Base-by-base conservation (phyloP, 225 moss, liverwort and hornwort genomes). In the Pleurozium schreberi region DNA sequence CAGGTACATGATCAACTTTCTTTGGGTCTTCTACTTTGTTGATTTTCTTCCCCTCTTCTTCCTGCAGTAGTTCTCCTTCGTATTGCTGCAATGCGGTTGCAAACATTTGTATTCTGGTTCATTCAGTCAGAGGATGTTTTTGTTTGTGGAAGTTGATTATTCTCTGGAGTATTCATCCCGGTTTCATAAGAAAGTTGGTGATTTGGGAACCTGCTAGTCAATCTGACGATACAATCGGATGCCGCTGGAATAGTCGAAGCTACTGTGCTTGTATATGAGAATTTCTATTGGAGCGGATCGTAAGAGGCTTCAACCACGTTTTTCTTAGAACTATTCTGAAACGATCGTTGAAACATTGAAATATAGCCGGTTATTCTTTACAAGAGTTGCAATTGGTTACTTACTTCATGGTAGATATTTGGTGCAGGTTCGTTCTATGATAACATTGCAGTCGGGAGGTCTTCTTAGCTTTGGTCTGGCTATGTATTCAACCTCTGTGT, bases 401-500 rank as follows among this genome's bases (percentile, higher is more conserved):
- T 91, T 43, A 89, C 60, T 60, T 87, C n/a, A 63, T 88, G 53
- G 71, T 78, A 15, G 58, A 87, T 79, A 38, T 75, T 88, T 84
- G 85, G 80, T 89, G 88, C 95, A 98, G 98, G 95, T 98, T 89
- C 96, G 96, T 70, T 95, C 95, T 76, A 93, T 93, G 92, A 92
- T 98, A 70, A 96, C 90, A 87, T 90, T 97, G 85, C 87, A 90
- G 40, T 93, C 96, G 30, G 95, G 94, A 84, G 95, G 97, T 43
- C 92, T 94, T 87, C 93, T 98, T 33, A 92, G 94, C 89, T 98
- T 98, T 94, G 98, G 98, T 65, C 92, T 98, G 75, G 92, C 95
- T 71, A 90, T 85, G 88, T 95, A 90, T 88, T 95, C 96, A 87
- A 95, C 84, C 86, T 98, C 98, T 73, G 98, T 97, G 49, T 97